Base-by-base conservation (phyloP, 495 filamentous ascomycete species). In the Penicillium arizonense region DNA sequence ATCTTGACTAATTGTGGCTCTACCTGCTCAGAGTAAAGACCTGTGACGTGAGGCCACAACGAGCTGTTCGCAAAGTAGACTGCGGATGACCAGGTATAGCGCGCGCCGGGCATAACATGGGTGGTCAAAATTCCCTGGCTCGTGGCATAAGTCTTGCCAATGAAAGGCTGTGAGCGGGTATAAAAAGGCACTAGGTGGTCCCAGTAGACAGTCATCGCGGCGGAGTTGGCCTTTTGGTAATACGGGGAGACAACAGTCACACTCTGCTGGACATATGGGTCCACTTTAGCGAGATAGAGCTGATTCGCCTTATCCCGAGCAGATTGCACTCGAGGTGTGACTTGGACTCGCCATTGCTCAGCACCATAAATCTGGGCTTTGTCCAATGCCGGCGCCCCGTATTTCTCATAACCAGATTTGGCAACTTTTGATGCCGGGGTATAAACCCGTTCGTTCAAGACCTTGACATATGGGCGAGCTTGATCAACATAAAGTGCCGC, bases 1-100 rank as follows among this genome's bases (percentile, higher is more conserved):
- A 99, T 97, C 56, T 90, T 88, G 43, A 94, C 82, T 1, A 99
- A 79, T 65, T 99, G 94, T 10, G 95, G 95, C 71, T 97, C 91
- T 7, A 99, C 93, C 57, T 93, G 94, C 63, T 94, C 83, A 30
- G 86, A 85, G 58, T 96, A 97, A 10, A 96, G 70, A 21, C 89
- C 80, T 24, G 86, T 79, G 6, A 97, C 20, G 58, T 85, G 84
- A 7, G 91, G 91, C 87, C 88, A 94, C 11, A 96, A 60, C 2
- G 81, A 88, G 38, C 82, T 77, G 44, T 87, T 83, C 11, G 90
- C 72, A 58, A 96, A 89, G n/a, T 78, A 68, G 42, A 80, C 79
- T 2, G 77, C 79, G 28, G 82, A 83, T 12, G 82, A 79, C 82
- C 85, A 90, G 3, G 82, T 83, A 72, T 80, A 86, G 42, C 80